Evolutionary conservation across 2,329 filamentous ascomycete genomes (phyloP), one percentile per base, ranked within the genome.

Genomic region (Scytalidium sp.): DNA sequence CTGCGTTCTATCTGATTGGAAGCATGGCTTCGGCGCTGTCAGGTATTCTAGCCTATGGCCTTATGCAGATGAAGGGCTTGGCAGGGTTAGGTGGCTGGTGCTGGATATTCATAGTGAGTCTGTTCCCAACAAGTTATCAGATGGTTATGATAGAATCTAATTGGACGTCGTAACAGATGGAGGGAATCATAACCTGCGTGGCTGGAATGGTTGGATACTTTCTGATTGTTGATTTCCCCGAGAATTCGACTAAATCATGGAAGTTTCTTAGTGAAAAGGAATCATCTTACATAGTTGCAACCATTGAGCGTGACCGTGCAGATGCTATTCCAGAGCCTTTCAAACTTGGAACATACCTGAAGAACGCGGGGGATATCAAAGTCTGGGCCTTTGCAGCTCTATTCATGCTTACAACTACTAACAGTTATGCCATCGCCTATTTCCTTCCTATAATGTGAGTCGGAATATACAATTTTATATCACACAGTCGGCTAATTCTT

Each of bases 341-440:
- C 60, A 70, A 72, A 20, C 44, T 79, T 3, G 45, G 51, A 4
- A 70, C 67, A 44, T 82, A 83, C 61, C 56, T 81, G 13, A 51
- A 64, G 13, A 70, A 72, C 19, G 76, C 71, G 1, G 51, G 60
- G 2, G 78, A 84, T 67, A 75, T 70, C 71, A 80, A 80, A 64
- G 71, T 85, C 50, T 87, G 84, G 84, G 74, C 67, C 0, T 86
- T 83, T 58, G 80, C 75, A 48, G 57, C 83, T 56, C 74, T 84
- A 57, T 80, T 79, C 62, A 81, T 83, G 70, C 81, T 81, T 66
- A 80, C 81, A 2, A 90, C 88, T 1, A 88, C 87, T 10, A 79
- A 88, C 45, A 78, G 79, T 1, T 94, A 94, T 64, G 83, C 88
- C 0, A 78, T 94, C 8, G 85, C 87, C 2, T 93, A 88, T 67